Conservation (phyloP, 2,329 filamentous ascomycete genomes). For the Cladosporium sphaerospermum region DNA sequence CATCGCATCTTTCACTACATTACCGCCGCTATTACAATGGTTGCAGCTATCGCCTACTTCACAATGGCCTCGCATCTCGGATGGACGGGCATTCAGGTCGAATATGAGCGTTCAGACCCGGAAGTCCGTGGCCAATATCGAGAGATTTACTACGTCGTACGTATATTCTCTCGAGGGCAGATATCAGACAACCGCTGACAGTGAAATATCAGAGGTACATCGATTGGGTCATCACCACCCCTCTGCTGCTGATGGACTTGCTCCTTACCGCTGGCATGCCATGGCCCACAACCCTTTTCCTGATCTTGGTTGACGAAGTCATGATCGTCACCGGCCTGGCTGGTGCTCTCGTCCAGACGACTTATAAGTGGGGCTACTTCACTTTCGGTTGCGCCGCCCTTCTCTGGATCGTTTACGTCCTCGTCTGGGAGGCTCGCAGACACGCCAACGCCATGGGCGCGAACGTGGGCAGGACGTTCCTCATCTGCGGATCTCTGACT, state of each 20-base stretch:
- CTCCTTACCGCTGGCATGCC: constrained; percentile 60
- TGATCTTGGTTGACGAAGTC: constrained; percentile 56
- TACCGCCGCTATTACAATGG: constrained; percentile 52
- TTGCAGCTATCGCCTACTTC: constrained; percentile 59
- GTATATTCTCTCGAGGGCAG: constrained; percentile 30
- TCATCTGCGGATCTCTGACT: constrained; percentile 53
- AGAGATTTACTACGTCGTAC: constrained; percentile 61
- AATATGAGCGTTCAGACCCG: constrained; percentile 46
- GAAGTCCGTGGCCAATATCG: constrained; percentile 48
- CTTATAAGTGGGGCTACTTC: constrained; percentile 66
- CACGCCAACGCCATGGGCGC: constrained; percentile 51
- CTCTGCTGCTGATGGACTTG: constrained; percentile 56
- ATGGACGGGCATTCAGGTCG: constrained; percentile 56
- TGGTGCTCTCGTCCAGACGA: constrained; percentile 55
- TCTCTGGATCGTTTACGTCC: constrained; percentile 55
- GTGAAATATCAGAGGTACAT: constrained; percentile 2
- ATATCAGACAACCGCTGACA: too few relatives aligned
- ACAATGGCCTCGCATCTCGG: constrained; percentile 62
- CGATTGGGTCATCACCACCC: constrained; percentile 52
- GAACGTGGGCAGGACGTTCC: constrained; percentile 49
- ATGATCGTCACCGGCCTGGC: constrained; percentile 64
- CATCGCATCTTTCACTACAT: constrained; percentile 61
- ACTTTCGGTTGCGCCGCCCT: constrained; percentile 49
- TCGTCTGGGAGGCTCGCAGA: constrained; percentile 50
- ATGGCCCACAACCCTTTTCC: constrained; percentile 57